phyloP scores from a whole-genome alignment of 176 grass and related monocot species.

The Cenchrus purpureus region DNA sequence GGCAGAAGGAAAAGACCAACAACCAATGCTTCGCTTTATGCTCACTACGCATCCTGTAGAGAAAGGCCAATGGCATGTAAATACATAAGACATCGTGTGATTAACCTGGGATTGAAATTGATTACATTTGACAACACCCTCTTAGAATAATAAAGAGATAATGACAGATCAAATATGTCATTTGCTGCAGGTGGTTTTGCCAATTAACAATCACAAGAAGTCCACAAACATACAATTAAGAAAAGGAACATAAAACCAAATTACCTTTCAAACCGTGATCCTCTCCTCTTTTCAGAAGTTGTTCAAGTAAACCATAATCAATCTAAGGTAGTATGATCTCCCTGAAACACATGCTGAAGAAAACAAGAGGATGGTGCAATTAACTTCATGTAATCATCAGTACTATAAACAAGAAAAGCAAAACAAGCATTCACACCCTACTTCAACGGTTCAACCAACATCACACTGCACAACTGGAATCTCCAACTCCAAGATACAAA shows the following conservation, averaged over 20 bases:
- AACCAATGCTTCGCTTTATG: neutral
- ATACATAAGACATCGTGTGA: neutral
- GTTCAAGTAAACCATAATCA: neutral
- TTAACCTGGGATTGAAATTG: neutral
- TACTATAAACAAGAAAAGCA: constrained; percentile 13
- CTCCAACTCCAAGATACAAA: neutral
- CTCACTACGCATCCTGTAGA: constrained; percentile 28
- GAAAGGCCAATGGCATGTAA: neutral
- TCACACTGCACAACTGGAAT: neutral
- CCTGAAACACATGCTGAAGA: constrained; percentile 31
- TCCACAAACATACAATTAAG: constrained; percentile 1
- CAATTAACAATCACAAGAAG: neutral
- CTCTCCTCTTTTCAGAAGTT: neutral
- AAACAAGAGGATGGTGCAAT: neutral
- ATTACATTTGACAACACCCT: neutral
- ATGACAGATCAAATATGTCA: neutral
- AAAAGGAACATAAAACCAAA: constrained; percentile 5
- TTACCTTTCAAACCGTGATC: constrained; percentile 20
- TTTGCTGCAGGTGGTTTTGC: neutral
- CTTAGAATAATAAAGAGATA: neutral
- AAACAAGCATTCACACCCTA: neutral
- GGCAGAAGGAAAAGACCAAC: neutral
- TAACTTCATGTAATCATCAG: constrained; percentile 6
- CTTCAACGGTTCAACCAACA: constrained; percentile 33
- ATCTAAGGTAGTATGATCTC: neutral